phyloP scores from a whole-genome alignment of 768 basidiomycete species.

The Boletales sp. region DNA sequence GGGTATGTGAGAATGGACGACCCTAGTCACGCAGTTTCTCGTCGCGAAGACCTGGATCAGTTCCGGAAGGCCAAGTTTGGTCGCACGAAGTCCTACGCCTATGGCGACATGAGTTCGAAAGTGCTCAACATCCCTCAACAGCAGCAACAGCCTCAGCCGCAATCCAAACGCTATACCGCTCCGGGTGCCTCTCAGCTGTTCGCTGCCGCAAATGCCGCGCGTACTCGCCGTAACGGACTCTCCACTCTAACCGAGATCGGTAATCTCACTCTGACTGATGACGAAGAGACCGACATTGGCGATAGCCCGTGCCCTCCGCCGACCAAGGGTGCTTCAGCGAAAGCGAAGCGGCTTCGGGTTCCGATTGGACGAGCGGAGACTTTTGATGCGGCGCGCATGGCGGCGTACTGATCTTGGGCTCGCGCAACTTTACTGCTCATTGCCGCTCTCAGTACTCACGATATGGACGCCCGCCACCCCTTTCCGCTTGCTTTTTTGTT shows the following conservation, averaged over 20 bases:
- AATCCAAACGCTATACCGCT: slow-evolving; percentile 64
- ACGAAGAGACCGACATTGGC: slow-evolving; percentile 74
- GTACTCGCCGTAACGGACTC: slow-evolving; percentile 58
- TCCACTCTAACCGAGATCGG: slow-evolving; percentile 66
- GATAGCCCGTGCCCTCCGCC: slow-evolving; percentile 88
- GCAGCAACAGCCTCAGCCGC: slow-evolving; percentile 33
- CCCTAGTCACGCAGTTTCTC: slow-evolving; percentile 73
- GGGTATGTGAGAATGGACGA: slow-evolving; percentile 96
- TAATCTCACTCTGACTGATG: slow-evolving; percentile 62
- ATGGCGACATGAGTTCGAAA: slow-evolving; percentile 67
- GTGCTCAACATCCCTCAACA: slow-evolving; percentile 33
- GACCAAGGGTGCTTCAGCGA: slow-evolving; percentile 51
- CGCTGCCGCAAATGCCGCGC: slow-evolving; percentile 66
- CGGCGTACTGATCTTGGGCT: slow-evolving; percentile 35
- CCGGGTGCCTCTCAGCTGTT: slow-evolving; percentile 59
- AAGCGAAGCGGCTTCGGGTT: slow-evolving; percentile 53
- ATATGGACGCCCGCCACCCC: background rate
- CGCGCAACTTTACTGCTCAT: background rate
- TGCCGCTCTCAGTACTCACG: slow-evolving; percentile 1
- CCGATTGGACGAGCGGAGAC: slow-evolving; percentile 64
- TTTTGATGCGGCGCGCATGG: slow-evolving; percentile 60
- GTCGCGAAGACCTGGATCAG: slow-evolving; percentile 84
- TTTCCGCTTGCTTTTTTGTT: slow-evolving; percentile 4
- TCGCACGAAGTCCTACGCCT: slow-evolving; percentile 88
- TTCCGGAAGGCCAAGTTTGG: slow-evolving; percentile 88